phyloP scores from a whole-genome alignment of 495 filamentous ascomycete genomes.

The Talaromyces ruber region DNA sequence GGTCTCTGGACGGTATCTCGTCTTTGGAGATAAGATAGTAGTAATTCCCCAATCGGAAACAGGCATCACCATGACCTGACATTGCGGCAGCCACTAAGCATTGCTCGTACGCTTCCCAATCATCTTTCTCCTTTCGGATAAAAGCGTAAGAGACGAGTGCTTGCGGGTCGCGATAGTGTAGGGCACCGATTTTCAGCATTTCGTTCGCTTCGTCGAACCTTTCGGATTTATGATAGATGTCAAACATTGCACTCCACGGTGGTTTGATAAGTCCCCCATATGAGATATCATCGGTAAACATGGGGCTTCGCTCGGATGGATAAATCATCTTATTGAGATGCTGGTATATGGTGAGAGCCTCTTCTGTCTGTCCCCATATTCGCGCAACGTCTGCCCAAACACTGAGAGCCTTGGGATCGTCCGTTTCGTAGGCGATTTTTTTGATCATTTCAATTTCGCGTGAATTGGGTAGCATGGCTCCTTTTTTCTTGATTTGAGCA shows the following conservation, averaged over 20 bases:
- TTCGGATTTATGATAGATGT: slow-evolving; percentile 11
- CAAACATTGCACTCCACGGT: slow-evolving; percentile 20
- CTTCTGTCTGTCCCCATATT: slow-evolving; percentile 11
- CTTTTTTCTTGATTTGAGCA: background rate
- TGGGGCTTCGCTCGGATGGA: slow-evolving; percentile 3
- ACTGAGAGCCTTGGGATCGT: slow-evolving; percentile 22
- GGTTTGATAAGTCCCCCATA: slow-evolving; percentile 6
- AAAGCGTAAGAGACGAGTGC: slow-evolving; percentile 21
- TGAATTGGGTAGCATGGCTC: background rate
- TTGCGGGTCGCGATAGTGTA: slow-evolving; percentile 23
- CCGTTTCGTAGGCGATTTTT: slow-evolving; percentile 1
- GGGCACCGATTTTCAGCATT: slow-evolving; percentile 15
- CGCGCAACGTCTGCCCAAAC: slow-evolving; percentile 21
- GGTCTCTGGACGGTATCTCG: slow-evolving; percentile 15
- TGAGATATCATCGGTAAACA: slow-evolving; percentile 10
- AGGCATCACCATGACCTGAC: slow-evolving; percentile 17
- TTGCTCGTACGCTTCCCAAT: slow-evolving; percentile 25
- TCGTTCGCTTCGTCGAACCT: slow-evolving; percentile 8
- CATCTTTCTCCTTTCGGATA: slow-evolving; percentile 13
- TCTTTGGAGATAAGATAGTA: slow-evolving; percentile 27
- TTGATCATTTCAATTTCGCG: background rate
- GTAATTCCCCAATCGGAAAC: slow-evolving; percentile 27
- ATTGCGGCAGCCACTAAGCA: slow-evolving; percentile 26
- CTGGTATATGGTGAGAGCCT: slow-evolving; percentile 18
- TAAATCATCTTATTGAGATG: slow-evolving; percentile 15